Evolutionary conservation across 441 rosid species (phyloP).

Genomic region (Arabidopsis lyrata): DNA sequence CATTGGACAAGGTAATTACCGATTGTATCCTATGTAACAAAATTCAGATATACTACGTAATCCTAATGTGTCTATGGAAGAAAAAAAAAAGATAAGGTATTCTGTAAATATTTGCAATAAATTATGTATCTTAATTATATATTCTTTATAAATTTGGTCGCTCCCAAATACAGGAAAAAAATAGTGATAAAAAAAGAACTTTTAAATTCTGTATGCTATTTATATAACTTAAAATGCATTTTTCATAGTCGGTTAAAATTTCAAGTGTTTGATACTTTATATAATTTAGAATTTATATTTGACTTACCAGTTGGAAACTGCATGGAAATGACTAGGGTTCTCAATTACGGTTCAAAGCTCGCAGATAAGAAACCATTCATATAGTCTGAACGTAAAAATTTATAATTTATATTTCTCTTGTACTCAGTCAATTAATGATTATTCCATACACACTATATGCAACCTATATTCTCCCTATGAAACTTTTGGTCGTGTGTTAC

Average conservation of each 20-base stretch:
- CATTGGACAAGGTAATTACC: neutral
- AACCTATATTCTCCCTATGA: neutral
- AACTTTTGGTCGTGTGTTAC: constrained; percentile 8
- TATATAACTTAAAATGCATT: neutral
- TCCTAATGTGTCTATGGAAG: constrained; percentile 16
- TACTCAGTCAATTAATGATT: no score
- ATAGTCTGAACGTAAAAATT: neutral
- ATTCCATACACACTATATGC: no score
- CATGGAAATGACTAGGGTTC: no score
- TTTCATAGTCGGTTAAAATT: neutral
- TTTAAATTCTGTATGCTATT: neutral
- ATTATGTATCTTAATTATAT: no score
- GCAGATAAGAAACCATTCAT: no score
- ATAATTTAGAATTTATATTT: neutral
- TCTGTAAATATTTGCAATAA: neutral
- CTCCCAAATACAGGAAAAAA: neutral
- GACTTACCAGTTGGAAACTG: neutral
- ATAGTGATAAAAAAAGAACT: neutral
- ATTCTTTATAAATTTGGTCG: neutral
- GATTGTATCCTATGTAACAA: constrained; percentile 6
- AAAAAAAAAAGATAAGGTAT: neutral
- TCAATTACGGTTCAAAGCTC: no score
- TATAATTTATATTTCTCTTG: no score
- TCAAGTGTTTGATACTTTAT: neutral
- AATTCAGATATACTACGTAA: constrained; percentile 13